Evolutionary conservation across 2,329 filamentous ascomycete genomes (phyloP).

Genomic region (Microcera coccophila): DNA sequence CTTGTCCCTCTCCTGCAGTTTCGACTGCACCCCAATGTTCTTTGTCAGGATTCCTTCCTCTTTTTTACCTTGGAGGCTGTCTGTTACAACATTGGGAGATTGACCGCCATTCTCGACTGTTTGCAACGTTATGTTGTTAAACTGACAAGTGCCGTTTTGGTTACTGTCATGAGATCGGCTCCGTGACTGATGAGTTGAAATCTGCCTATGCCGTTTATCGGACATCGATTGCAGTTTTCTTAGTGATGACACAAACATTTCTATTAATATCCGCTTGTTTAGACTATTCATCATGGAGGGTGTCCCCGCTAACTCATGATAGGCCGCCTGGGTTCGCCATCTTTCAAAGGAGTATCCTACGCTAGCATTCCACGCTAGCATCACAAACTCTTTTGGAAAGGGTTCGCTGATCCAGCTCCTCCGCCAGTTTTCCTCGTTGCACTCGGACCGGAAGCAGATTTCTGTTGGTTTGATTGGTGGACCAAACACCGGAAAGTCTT

Average conservation of each 20-base stretch:
- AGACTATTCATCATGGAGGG: constrained; percentile 20
- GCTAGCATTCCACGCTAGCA: constrained; percentile 87
- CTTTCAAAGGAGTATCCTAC: constrained; percentile 91
- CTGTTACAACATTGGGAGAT: constrained; percentile 99
- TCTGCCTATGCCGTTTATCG: constrained; percentile 58
- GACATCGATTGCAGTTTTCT: constrained; percentile 76
- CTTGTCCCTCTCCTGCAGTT: constrained; percentile 30
- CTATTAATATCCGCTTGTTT: constrained; percentile 10
- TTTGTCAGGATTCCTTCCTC: constrained; percentile 81
- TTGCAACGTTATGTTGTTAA: constrained; percentile 38
- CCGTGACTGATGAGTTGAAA: constrained; percentile 98
- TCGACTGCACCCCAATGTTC: constrained; percentile 53
- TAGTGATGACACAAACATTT: constrained; percentile 94
- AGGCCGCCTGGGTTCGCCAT: constrained; percentile 90
- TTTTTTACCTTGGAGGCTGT: constrained; percentile 69
- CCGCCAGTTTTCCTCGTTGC: constrained; percentile 85
- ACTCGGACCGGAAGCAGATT: constrained; percentile 89
- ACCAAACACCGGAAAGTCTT: constrained; percentile 93
- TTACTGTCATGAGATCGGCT: constrained; percentile 67
- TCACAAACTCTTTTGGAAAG: constrained; percentile 96
- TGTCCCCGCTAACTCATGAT: constrained; percentile 21
- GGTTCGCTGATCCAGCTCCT: constrained; percentile 88
- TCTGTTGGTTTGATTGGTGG: constrained; percentile 76
- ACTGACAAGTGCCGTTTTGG: constrained; percentile 88
- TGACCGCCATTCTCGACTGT: constrained; percentile 51